Percentiles rank a stretch among this genome's conserved stretches.
Conservation (phyloP, 148 eudicot species). For the Nepenthes mirabilis region DNA sequence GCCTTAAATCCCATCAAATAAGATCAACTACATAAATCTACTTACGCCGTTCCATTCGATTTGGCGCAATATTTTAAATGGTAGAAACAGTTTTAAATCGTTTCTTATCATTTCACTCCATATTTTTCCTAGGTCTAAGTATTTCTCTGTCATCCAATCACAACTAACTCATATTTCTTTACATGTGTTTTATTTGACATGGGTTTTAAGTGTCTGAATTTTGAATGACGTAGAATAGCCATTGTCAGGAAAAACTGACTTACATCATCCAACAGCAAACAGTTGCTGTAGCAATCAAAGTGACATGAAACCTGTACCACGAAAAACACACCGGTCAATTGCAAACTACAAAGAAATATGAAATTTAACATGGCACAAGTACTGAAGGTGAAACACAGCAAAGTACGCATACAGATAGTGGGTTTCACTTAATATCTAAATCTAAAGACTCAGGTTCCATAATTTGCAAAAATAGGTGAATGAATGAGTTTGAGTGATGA, state of each 20-base stretch:
- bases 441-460: too few species aligned
- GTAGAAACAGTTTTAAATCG: too few species aligned
- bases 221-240: background rate
- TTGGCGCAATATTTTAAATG: too few species aligned
- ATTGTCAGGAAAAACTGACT: conserved; percentile 19
- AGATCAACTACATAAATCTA: too few species aligned
- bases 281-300: conserved; percentile 76
- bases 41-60: too few species aligned
- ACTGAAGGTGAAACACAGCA: background rate
- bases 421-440: too few species aligned
- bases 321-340: background rate
- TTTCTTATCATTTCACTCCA: too few species aligned
- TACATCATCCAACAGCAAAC: conserved; percentile 99
- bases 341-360: background rate
- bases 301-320: conserved; percentile 68
- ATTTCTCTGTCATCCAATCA: too few species aligned
- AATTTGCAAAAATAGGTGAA: too few species aligned
- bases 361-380: background rate
- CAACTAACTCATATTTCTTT: too few species aligned
- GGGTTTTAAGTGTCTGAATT: background rate
- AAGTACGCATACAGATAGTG: background rate
- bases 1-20: background rate
- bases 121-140: too few species aligned
- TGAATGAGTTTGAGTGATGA: too few species aligned
- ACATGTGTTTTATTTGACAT: background rate